Evolutionary conservation across 148 eudicot species (phyloP), one percentile per base, ranked within the genome.

Genomic region (Euryodendron excelsum): DNA sequence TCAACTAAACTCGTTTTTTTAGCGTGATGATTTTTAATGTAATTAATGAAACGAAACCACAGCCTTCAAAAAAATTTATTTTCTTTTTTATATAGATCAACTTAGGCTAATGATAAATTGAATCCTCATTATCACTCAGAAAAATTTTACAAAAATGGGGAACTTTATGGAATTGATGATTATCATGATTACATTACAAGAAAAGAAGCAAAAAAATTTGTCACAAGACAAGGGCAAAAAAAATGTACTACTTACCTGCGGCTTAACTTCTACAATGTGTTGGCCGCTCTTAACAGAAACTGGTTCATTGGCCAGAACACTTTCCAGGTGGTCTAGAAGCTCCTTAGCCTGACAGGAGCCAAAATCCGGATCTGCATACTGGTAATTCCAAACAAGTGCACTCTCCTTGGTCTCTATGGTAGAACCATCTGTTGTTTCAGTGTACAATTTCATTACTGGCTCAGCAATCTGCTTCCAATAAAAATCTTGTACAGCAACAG

Each of bases 361-460:
- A 66, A 91, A 91, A 80, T 89, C 95, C 13, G 85, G 90, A 80
- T 91, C 93, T 9, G 96, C 93, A 81, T 84, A 71, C 71, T 86
- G 84, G 78, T 91, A 88, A 53, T 89, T 82, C 96, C 96, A 91
- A 7, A 85, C 96, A 69, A 91, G 84, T 15, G 93, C 85, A 69
- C 88, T 91, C 79, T 91, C 91, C 79, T 87, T 91, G 27, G 82
- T 39, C 78, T 91, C 93, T 50, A 91, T 90, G 85, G 74, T 80
- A 41, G 96, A 91, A 64, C 96, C 96, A 82, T 91, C 96, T 0
- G 93, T 91, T 76, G 96, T 84, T 83, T 91, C 96, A 0, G 90
- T 74, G 52, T 91, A 89, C 33, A 89, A 75, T 48, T 85, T 81
- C 96, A 91, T 91, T 68, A 91, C 90, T 34, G 96, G 93, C 80